phyloP scores from a whole-genome alignment of 331 rosid species.

The Rhamnella rubrinervis region DNA sequence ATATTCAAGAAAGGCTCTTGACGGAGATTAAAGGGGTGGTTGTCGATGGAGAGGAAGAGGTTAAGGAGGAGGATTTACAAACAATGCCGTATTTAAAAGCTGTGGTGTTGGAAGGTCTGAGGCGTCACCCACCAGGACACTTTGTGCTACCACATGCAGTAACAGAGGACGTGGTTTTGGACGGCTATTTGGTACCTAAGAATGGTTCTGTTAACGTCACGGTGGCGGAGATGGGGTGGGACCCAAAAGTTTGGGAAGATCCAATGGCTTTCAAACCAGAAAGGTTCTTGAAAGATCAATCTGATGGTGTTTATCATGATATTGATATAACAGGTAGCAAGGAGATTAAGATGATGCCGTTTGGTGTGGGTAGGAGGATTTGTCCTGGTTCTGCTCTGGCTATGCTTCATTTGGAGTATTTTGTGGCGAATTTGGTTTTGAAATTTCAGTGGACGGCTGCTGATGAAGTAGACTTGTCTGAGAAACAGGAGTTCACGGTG shows the following conservation, averaged over 20 bases:
- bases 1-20: conserved; percentile 39
- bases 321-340: conserved; percentile 45
- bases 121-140: conserved; percentile 74
- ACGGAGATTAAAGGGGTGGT: conserved; percentile 36
- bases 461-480: conserved; percentile 48
- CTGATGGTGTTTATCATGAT: not conserved
- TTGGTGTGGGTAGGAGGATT: conserved; percentile 75
- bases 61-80: conserved; percentile 55
- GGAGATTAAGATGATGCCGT: conserved; percentile 68
- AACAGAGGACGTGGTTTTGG: conserved; percentile 45
- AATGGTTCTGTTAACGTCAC: conserved; percentile 43
- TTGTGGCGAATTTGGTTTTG: conserved; percentile 69
- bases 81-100: conserved; percentile 53
- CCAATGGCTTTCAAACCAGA: conserved; percentile 65
- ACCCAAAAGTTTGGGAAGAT: conserved; percentile 58
- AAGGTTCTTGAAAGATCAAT: conserved; percentile 37
- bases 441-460: conserved; percentile 44
- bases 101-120: conserved; percentile 59
- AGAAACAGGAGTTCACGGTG: conserved; percentile 47
- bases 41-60: conserved; percentile 4
- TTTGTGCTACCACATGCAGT: conserved; percentile 53
- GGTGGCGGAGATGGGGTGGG: conserved; percentile 70
- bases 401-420: conserved; percentile 62
- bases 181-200: conserved; percentile 47
- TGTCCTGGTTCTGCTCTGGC: conserved; percentile 56